Conservation (phyloP, 495 filamentous ascomycete genomes). For the Aspergillus bertholletiae region DNA sequence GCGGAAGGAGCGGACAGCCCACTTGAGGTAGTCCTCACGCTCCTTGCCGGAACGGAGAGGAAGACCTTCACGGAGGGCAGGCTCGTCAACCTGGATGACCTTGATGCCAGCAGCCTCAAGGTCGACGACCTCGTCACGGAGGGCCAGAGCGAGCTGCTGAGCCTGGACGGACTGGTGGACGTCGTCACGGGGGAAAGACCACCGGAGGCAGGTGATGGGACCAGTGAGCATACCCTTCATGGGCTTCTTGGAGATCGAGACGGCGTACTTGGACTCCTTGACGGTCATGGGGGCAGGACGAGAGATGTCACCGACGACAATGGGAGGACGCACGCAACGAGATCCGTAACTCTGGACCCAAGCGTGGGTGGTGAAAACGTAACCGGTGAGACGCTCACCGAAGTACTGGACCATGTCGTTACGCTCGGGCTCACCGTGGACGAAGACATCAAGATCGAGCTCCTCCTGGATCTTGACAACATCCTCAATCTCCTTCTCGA, state of each 20-base stretch:
- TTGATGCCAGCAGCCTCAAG: slow-evolving; percentile 92
- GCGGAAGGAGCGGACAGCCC: slow-evolving; percentile 96
- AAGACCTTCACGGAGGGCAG: slow-evolving; percentile 97
- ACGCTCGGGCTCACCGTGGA: slow-evolving; percentile 98
- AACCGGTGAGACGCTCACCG: slow-evolving; percentile 92
- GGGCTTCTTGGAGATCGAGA: slow-evolving; percentile 92
- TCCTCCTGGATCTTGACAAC: slow-evolving; percentile 96
- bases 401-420: slow-evolving; percentile 99
- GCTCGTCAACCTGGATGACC: slow-evolving; percentile 99
- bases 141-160: slow-evolving; percentile 95
- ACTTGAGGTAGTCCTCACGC: slow-evolving; percentile 90
- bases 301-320: slow-evolving; percentile 97
- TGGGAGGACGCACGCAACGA: slow-evolving; percentile 95
- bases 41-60: slow-evolving; percentile 88
- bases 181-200: slow-evolving; percentile 99
- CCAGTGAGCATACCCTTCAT: slow-evolving; percentile 99
- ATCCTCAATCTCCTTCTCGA: slow-evolving; percentile 92
- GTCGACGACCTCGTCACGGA: slow-evolving; percentile 97
- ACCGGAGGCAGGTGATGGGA: slow-evolving; percentile 95
- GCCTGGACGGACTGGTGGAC: slow-evolving; percentile 98
- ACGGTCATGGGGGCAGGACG: slow-evolving; percentile 97
- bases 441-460: slow-evolving; percentile 91
- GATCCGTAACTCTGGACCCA: slow-evolving; percentile 99
- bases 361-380: slow-evolving; percentile 97
- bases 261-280: slow-evolving; percentile 99